These are phyloP conservation scores for Anisodus acutangulus DNA, from an alignment of 257 asterid species.

Conservation along the genomic window DNA sequence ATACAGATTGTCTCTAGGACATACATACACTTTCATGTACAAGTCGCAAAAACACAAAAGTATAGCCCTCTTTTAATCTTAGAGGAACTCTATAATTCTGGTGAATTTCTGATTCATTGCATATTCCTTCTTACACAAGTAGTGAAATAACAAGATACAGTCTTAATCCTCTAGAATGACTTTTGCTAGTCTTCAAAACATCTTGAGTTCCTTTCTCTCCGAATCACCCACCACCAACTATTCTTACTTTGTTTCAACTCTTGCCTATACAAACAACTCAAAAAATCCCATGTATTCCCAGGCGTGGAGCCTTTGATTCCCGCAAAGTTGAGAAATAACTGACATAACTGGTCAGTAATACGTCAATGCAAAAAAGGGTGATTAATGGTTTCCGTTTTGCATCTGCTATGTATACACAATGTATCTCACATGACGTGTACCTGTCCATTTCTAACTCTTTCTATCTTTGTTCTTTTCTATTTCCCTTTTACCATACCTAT, in stretches of 20 bases:
- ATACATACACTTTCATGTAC: not conserved
- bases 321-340: not conserved
- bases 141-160: not conserved
- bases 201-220: not conserved
- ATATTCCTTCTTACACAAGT: not conserved
- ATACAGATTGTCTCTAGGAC: no score
- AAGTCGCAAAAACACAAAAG: not conserved
- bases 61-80: not conserved
- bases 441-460: not conserved
- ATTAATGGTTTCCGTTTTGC: not conserved
- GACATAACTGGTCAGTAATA: not conserved
- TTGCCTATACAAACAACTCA: constrained; percentile 3
- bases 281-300: not conserved
- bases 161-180: not conserved
- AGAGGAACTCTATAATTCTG: not conserved
- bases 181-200: constrained; percentile 1
- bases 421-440: not conserved
- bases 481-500: not conserved
- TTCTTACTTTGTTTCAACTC: not conserved
- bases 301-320: not conserved
- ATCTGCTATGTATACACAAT: not conserved
- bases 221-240: not conserved
- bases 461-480: constrained; percentile 9
- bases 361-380: constrained; percentile 9
- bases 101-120: not conserved